Base-by-base conservation (phyloP, 2,329 filamentous ascomycete genomes). In the Drechslerella stenobrocha region DNA sequence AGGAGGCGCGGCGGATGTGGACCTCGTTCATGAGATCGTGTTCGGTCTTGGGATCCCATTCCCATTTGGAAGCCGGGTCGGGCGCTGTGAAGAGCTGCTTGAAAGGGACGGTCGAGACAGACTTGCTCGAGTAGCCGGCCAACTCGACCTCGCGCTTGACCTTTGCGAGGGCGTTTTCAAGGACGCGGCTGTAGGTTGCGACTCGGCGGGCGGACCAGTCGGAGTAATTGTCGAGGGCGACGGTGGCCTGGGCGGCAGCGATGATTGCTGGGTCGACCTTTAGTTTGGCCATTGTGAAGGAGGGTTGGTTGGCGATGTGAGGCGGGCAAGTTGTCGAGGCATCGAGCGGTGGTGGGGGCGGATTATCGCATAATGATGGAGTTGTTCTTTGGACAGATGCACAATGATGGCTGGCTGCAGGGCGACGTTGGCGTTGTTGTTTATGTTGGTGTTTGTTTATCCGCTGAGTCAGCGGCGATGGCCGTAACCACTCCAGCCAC, bases 31-130 rank as follows among this genome's bases (percentile, higher is more conserved):
- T 40, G 22, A 60, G 35, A 8, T 67, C 52, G 34, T 67, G 55
- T 30, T 67, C 63, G 34, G 45, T 53, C 28, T 60, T 67, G n/a
- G 63, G 50, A 9, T 60, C 55, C 63, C 63, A 67, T 52, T 67
- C 63, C 55, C 63, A 67, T 34, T 60, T 53, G 11, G 55, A 55
- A 3, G 63, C 56, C 9, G 63, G 55, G 6, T 53, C 44, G 28
- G 63, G 52, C 2, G 56, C 48, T 5, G 57, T 48, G 50, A 67
- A 56, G 34, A 60, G 48, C 22, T 67, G 50, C 7, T 42, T 60
- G 63, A 67, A 60, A 24, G 63, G 40, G 30, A 56, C 28, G 20
- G 23, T 48, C 11, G 63, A 52, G 48, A 60, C 26, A 15, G 55
- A 45, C 4, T 20, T 32, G 13, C 52, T 51, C 8, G 63, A 60